These are phyloP conservation scores for Bisporella sp. DNA, from an alignment of 2,329 filamentous ascomycete species.

Conservation along the genomic window DNA sequence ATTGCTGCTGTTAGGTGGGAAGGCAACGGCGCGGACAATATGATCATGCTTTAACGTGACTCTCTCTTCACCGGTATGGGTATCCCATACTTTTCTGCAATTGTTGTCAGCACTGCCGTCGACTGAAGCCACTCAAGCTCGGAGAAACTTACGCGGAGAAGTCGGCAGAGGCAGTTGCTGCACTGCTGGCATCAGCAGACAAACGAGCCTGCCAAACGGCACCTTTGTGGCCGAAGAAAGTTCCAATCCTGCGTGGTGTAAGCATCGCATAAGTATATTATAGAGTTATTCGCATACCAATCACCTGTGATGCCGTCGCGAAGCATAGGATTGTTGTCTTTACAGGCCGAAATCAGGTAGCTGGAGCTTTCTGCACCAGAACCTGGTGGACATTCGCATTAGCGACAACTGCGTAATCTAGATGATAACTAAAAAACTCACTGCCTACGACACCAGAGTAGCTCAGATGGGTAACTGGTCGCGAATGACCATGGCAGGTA, in stretches of 20 bases:
- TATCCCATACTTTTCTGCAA: constrained; percentile 91
- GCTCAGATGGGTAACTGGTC: constrained; percentile 66
- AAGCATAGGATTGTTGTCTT: constrained; percentile 97
- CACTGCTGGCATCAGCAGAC: constrained; percentile 78
- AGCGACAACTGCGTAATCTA: too few relatives aligned
- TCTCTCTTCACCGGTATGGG: constrained; percentile 83
- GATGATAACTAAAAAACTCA: not conserved
- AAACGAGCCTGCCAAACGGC: constrained; percentile 95
- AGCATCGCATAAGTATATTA: constrained; percentile 7
- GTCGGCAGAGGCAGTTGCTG: constrained; percentile 90
- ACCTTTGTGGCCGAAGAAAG: constrained; percentile 96
- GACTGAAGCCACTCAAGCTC: constrained; percentile 17
- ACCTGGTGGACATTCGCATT: too few relatives aligned
- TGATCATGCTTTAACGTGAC: constrained; percentile 87
- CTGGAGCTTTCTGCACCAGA: constrained; percentile 57
- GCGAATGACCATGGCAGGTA: constrained; percentile 70
- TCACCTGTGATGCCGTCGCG: constrained; percentile 93
- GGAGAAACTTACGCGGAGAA: constrained; percentile 70
- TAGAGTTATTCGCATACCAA: constrained; percentile 49
- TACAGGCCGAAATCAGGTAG: constrained; percentile 68
- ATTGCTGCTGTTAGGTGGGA: constrained; percentile 73
- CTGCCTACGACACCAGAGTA: constrained; percentile 47
- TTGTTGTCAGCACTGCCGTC: constrained; percentile 27
- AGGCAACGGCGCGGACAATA: constrained; percentile 90
- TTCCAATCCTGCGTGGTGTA: constrained; percentile 64